Evolutionary conservation across 352 stramenopile genomes (phyloP).

Genomic region (Globisporangium okanoganense): DNA sequence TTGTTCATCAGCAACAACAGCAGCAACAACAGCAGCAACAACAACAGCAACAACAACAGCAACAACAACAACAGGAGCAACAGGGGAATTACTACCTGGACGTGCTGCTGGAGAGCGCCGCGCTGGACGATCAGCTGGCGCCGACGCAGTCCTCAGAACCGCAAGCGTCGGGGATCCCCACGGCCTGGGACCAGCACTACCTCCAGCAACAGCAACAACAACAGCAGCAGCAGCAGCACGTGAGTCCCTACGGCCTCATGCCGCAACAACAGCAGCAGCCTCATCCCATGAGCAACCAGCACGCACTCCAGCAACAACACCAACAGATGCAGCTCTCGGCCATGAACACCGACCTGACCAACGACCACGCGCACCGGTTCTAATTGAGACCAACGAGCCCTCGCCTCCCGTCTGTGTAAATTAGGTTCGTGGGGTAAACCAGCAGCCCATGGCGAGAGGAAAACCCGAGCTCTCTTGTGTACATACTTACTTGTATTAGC

Average conservation of each 20-base stretch:
- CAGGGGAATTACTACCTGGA: slow-evolving; percentile 52
- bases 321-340: slow-evolving; percentile 31
- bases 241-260: slow-evolving; percentile 6
- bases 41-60: slow-evolving; percentile 12
- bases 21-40: slow-evolving; percentile 15
- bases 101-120: slow-evolving; percentile 52
- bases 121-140: slow-evolving; percentile 39
- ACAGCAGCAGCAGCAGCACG: slow-evolving; percentile 3
- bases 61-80: slow-evolving; percentile 17
- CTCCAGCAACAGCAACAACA: slow-evolving; percentile 8
- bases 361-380: slow-evolving; percentile 17
- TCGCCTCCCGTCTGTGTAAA: slow-evolving; percentile 4
- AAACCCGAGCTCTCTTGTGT: background rate
- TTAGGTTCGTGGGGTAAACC: slow-evolving; percentile 4
- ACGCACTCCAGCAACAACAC: slow-evolving; percentile 12
- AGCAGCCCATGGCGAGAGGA: background rate
- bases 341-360: slow-evolving; percentile 25
- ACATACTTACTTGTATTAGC: slow-evolving; percentile 1
- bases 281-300: slow-evolving; percentile 5
- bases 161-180: slow-evolving; percentile 14
- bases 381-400: background rate
- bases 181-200: slow-evolving; percentile 5
- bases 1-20: slow-evolving; percentile 7
- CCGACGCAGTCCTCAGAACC: slow-evolving; percentile 26
- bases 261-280: slow-evolving; percentile 5